Evolutionary conservation across 1,284 basidiomycete genomes (phyloP).

Genomic region (Blastosporella zonata): DNA sequence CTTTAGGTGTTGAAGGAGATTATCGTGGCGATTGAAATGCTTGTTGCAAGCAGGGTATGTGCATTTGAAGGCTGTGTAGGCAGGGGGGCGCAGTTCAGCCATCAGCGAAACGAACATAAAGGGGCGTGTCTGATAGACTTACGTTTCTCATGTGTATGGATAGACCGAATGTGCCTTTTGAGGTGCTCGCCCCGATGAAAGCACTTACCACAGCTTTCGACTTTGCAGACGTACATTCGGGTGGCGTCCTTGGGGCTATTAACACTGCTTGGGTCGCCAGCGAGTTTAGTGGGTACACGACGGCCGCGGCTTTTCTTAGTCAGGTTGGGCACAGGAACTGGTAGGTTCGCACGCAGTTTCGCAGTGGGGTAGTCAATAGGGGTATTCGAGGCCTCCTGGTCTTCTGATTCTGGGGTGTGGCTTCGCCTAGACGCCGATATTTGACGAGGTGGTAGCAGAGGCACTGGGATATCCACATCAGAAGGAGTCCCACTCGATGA

Average conservation of each 20-base stretch:
- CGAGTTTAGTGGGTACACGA: constrained; percentile 52
- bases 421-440: constrained; percentile 5
- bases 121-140: constrained; percentile 27
- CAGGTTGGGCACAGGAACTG: constrained; percentile 65
- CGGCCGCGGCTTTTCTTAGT: constrained; percentile 73
- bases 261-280: constrained; percentile 21
- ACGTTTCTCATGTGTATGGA: constrained; percentile 81
- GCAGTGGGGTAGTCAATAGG: constrained; percentile 23
- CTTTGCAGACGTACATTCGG: constrained; percentile 59
- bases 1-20: constrained; percentile 75
- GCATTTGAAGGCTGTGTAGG: constrained; percentile 69
- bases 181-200: constrained; percentile 77
- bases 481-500: not conserved
- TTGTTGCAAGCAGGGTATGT: constrained; percentile 72
- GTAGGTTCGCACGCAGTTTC: constrained; percentile 40
- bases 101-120: constrained; percentile 5
- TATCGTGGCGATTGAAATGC: constrained; percentile 83
- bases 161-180: constrained; percentile 72
- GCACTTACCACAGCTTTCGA: constrained; percentile 67
- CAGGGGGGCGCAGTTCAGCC: constrained; percentile 6
- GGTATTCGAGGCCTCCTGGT: constrained; percentile 6
- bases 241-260: constrained; percentile 37
- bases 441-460: constrained; percentile 4
- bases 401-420: constrained; percentile 10
- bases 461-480: not conserved